Evolutionary conservation across 1,284 basidiomycete species (phyloP).

Genomic region (Golubevia pallescens): DNA sequence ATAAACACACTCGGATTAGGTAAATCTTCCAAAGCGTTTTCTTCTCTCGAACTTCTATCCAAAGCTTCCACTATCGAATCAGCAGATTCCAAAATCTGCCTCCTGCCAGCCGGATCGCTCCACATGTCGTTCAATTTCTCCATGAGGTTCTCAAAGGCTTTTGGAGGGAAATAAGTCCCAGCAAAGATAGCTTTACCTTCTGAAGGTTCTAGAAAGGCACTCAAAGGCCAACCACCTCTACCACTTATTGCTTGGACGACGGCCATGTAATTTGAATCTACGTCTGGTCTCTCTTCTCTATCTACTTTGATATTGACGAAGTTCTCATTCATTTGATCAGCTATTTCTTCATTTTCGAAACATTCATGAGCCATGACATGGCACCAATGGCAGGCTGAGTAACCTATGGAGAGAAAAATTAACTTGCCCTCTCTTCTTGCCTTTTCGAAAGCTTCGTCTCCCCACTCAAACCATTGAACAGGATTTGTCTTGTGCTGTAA

Average conservation of each 20-base stretch:
- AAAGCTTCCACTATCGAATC: conserved; percentile 16
- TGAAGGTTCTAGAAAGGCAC: conserved; percentile 30
- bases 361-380: conserved; percentile 66
- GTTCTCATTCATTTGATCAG: conserved; percentile 67
- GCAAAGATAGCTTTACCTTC: conserved; percentile 67
- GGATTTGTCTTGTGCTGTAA: conserved; percentile 68
- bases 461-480: conserved; percentile 68
- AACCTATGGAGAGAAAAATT: conserved; percentile 68
- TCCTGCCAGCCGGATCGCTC: neutral
- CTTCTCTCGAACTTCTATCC: conserved; percentile 46
- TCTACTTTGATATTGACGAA: conserved; percentile 68
- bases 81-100: conserved; percentile 9
- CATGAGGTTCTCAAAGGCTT: conserved; percentile 45
- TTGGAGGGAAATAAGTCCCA: conserved; percentile 67
- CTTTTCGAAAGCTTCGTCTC: conserved; percentile 65
- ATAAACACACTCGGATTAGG: conserved; percentile 19
- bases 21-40: conserved; percentile 36
- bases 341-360: conserved; percentile 66
- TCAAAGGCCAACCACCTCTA: conserved; percentile 68
- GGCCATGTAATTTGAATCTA: conserved; percentile 68
- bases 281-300: conserved; percentile 68
- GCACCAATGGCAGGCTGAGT: conserved; percentile 65
- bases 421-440: conserved; percentile 66
- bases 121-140: conserved; percentile 42
- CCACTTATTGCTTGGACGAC: conserved; percentile 67